Evolutionary conservation across 176 grass and related monocot genomes (phyloP), one percentile per base, ranked within the genome.

Genomic region (Eleusine coracana): DNA sequence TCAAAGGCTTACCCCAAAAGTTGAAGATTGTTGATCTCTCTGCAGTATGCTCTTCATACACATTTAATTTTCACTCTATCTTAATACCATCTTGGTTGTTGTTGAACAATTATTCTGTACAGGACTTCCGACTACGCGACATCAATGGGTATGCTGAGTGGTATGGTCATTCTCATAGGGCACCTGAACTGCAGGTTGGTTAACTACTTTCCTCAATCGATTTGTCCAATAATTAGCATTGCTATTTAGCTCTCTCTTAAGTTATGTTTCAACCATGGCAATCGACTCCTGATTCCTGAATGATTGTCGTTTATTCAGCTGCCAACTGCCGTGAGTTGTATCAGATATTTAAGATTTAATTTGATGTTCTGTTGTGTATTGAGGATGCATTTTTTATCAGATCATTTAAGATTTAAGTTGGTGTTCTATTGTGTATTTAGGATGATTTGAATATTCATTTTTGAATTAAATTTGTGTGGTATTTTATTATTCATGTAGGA

Each of bases 1-100:
- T 99, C 63, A 93, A 92, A 86, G 85, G 80, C 10, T 88, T 99
- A 82, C 96, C 96, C 20, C 41, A 80, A 50, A 75, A 82, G 16
- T 88, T 99, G 59, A 99, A 96, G 88, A 90, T 96, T 85, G 96
- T 99, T 74, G 93, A 99, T 92, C 96, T 99, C 76, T 99, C 93
- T 5, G 96, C 96, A 68, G 96, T 99, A 95, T 85, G 80, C 64
- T 70, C 49, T 75, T 21, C 20, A 16, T 36, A 54, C 62, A 69
- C 34, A 55, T 21, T 54, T 90, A 51, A 44, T 34, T 34, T 34
- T 34, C 31, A 34, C 16, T 13, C 74, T 78, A 41, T 83, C 20
- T 75, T n/a, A 13, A 0, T 68, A 51, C 2, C 0, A 37, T 59
- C n/a, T 67, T 0, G 7, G 2, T 37, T 88, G 59, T 50, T 80